Conservation (phyloP, 2,329 filamentous ascomycete genomes). For the Aquanectria penicillioides region DNA sequence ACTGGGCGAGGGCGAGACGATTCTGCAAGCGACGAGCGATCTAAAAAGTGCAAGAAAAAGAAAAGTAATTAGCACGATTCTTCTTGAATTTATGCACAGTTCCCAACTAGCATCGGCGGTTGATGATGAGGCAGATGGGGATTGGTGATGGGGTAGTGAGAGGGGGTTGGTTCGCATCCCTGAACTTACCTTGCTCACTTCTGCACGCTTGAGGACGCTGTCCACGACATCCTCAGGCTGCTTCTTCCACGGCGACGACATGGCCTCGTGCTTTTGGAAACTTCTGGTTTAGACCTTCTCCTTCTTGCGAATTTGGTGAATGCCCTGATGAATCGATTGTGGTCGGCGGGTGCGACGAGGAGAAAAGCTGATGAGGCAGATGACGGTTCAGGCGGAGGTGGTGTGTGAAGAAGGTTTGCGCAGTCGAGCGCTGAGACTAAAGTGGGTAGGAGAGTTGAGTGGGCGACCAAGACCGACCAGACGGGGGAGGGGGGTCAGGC, state of each 20-base stretch:
- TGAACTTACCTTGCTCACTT: conserved; percentile 76
- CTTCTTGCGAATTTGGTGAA: too few species aligned
- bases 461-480: conserved; percentile 12
- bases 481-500: background rate
- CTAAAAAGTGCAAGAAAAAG: conserved; percentile 57
- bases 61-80: conserved; percentile 32
- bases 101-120: too few species aligned
- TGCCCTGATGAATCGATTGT: conserved; percentile 12
- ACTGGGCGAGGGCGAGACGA: conserved; percentile 92
- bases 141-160: conserved; percentile 3
- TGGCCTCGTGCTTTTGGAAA: conserved; percentile 45
- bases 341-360: background rate
- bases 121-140: too few species aligned
- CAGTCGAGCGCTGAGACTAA: conserved; percentile 19
- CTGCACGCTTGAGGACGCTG: conserved; percentile 76
- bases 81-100: too few species aligned
- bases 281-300: conserved; percentile 29
- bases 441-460: conserved; percentile 26
- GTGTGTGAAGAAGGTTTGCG: conserved; percentile 22
- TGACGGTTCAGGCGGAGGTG: conserved; percentile 8
- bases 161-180: conserved; percentile 15
- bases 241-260: conserved; percentile 71
- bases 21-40: conserved; percentile 94
- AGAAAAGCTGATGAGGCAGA: conserved; percentile 2
- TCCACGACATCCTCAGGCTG: conserved; percentile 73